Evolutionary conservation across 2,329 filamentous ascomycete species (phyloP).

Genomic region (Ceratocystis alfenasii): DNA sequence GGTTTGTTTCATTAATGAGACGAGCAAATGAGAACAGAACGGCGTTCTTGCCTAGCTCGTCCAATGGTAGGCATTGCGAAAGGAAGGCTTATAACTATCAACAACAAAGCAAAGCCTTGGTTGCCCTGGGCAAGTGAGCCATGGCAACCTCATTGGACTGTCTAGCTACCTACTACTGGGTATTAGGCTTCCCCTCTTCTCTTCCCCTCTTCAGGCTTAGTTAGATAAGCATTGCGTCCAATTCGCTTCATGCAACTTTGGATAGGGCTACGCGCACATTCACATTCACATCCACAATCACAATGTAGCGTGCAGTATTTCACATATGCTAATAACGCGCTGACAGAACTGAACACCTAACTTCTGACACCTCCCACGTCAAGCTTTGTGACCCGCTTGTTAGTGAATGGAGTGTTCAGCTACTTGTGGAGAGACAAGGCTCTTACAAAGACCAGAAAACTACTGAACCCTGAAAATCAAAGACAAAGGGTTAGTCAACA

Average conservation of each 20-base stretch:
- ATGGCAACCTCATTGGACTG: not conserved
- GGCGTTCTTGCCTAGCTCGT: too few relatives aligned
- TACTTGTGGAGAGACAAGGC: not conserved
- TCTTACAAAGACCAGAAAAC: not conserved
- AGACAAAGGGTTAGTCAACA: not conserved
- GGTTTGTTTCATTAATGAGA: slow-evolving; percentile 10
- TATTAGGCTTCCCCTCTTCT: not conserved
- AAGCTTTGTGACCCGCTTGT: not conserved
- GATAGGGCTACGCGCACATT: not conserved
- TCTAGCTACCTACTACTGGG: not conserved
- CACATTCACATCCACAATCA: not conserved
- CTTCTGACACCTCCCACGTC: not conserved
- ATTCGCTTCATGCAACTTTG: too few relatives aligned
- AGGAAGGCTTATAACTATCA: not conserved
- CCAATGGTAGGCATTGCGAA: too few relatives aligned
- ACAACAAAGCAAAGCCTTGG: slow-evolving; percentile 2
- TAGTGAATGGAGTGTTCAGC: not conserved
- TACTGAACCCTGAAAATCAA: not conserved
- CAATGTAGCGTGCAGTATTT: not conserved
- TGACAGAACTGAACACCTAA: not conserved
- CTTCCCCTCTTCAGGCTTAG: not conserved
- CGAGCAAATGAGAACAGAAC: too few relatives aligned
- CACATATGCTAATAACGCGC: not conserved
- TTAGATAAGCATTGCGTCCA: too few relatives aligned
- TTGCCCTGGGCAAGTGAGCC: slow-evolving; percentile 6